phyloP scores from a whole-genome alignment of 2,329 filamentous ascomycete genomes.

The Penicillium sp. region DNA sequence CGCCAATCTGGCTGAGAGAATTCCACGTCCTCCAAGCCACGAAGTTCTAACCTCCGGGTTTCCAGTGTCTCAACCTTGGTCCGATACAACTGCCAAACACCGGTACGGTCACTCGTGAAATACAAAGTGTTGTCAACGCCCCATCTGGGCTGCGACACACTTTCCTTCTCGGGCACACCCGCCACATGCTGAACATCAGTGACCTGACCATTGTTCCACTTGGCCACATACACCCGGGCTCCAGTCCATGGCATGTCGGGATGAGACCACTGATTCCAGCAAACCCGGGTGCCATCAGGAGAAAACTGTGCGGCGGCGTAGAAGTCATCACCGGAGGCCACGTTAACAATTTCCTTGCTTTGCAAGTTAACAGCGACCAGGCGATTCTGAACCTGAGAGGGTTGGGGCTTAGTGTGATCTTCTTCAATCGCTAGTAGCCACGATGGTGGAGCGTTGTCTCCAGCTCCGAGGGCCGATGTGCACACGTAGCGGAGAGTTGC shows the following conservation, averaged over 20 bases:
- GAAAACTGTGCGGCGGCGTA: slow-evolving; percentile 53
- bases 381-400: slow-evolving; percentile 25
- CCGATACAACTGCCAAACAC: slow-evolving; percentile 50
- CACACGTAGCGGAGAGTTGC: slow-evolving; percentile 8
- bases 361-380: slow-evolving; percentile 26
- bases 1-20: slow-evolving; percentile 26
- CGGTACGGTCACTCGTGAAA: slow-evolving; percentile 47
- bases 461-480: slow-evolving; percentile 42
- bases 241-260: slow-evolving; percentile 54
- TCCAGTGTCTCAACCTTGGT: slow-evolving; percentile 22
- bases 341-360: slow-evolving; percentile 33
- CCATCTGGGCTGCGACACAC: slow-evolving; percentile 53
- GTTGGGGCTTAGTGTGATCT: slow-evolving; percentile 43
- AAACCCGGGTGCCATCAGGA: slow-evolving; percentile 45
- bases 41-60: slow-evolving; percentile 33
- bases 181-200: slow-evolving; percentile 30
- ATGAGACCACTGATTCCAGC: slow-evolving; percentile 56
- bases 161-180: slow-evolving; percentile 40
- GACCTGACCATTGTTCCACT: slow-evolving; percentile 41
- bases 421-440: slow-evolving; percentile 55
- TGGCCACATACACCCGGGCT: slow-evolving; percentile 45
- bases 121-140: slow-evolving; percentile 49
- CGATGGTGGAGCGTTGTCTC: slow-evolving; percentile 31
- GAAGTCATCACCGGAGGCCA: slow-evolving; percentile 51
- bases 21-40: slow-evolving; percentile 42